Percentiles rank a stretch among this genome's conserved stretches.
These are phyloP conservation scores for Ostreobium quekettii DNA, from an alignment of 139 green algal species.

Conservation along the genomic window DNA sequence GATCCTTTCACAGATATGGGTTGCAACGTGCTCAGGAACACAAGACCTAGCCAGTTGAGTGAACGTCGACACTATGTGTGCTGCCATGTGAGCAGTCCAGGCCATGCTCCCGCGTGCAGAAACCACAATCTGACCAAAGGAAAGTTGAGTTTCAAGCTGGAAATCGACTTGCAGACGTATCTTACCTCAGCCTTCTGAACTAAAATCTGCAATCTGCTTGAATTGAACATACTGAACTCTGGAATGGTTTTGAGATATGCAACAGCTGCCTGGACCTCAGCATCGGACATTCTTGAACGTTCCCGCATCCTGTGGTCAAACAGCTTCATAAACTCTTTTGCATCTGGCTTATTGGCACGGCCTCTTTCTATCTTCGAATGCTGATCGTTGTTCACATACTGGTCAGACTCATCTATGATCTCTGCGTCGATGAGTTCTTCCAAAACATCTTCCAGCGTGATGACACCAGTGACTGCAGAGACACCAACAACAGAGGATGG, in stretches of 20 bases:
- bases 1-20: too few relatives aligned
- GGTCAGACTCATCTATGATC: conserved; percentile 27
- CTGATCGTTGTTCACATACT: conserved; percentile 20
- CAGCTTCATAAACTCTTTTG: conserved; percentile 11
- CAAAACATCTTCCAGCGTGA: conserved; percentile 29
- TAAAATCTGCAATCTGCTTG: not conserved
- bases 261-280: not conserved
- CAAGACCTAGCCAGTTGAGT: too few relatives aligned
- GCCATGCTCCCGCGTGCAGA: too few relatives aligned
- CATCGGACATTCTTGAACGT: not conserved
- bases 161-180: too few relatives aligned
- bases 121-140: too few relatives aligned
- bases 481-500: not conserved
- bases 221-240: conserved; percentile 1
- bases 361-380: not conserved
- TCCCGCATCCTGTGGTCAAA: conserved; percentile 17
- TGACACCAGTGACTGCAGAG: conserved; percentile 21
- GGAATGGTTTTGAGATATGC: conserved; percentile 9
- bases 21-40: not conserved
- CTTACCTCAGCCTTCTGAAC: conserved; percentile 1
- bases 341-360: not conserved
- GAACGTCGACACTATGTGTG: too few relatives aligned
- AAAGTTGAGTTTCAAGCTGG: too few relatives aligned
- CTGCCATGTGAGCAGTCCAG: too few relatives aligned
- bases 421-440: conserved; percentile 28